Conservation (phyloP, 305 asterid genomes). For the Withania somnifera region DNA sequence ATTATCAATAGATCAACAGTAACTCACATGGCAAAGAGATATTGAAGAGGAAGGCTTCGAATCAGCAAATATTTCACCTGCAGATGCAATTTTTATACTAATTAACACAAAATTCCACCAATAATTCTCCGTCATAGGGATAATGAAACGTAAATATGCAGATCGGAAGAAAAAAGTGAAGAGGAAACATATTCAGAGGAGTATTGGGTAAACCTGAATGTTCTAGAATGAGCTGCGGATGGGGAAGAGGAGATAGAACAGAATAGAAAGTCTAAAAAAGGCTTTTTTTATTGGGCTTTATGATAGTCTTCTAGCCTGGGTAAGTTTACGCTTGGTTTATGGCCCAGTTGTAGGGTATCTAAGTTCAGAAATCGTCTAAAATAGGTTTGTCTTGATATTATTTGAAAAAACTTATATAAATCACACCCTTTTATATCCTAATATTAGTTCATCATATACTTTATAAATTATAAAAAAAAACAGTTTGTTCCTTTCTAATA, state of each 20-base stretch:
- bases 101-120: not conserved
- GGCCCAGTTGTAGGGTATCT: not conserved
- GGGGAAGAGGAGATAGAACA: not conserved
- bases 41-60: not conserved
- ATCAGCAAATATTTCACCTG: not conserved
- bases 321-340: not conserved
- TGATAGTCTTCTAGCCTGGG: not conserved
- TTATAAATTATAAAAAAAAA: too few species aligned
- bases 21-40: slow-evolving; percentile 4
- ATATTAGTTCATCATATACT: too few species aligned
- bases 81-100: not conserved
- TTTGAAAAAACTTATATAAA: too few species aligned
- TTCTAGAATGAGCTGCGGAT: slow-evolving; percentile 6
- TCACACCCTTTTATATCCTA: too few species aligned
- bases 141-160: not conserved
- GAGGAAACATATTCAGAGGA: not conserved
- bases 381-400: too few species aligned
- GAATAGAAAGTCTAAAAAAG: not conserved
- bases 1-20: not conserved
- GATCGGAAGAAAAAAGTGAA: not conserved
- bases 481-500: too few species aligned
- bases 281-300: not conserved
- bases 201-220: not conserved
- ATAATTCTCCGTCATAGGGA: too few species aligned
- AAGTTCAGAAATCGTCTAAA: too few species aligned